These are phyloP conservation scores for Ilex paraguariensis DNA, from an alignment of 305 asterid species.

Conservation along the genomic window DNA sequence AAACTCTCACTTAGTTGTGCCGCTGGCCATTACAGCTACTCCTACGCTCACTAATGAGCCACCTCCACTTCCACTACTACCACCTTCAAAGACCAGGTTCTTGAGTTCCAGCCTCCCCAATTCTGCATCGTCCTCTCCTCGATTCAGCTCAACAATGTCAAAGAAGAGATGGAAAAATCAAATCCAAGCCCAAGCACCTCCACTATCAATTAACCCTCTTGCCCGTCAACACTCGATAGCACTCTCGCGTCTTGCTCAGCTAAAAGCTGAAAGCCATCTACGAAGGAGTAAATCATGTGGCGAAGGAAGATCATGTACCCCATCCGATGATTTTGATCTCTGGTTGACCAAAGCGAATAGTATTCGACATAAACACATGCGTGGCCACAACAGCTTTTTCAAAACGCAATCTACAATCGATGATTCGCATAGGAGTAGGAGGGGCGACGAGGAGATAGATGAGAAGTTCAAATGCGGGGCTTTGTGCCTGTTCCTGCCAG, in stretches of 20 bases:
- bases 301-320: slow-evolving; percentile 52
- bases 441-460: slow-evolving; percentile 6
- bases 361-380: neutral
- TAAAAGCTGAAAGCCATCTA: slow-evolving; percentile 39
- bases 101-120: slow-evolving; percentile 59
- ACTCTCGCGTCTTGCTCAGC: slow-evolving; percentile 56
- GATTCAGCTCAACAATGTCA: slow-evolving; percentile 14
- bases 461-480: slow-evolving; percentile 74
- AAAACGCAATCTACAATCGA: neutral
- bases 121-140: slow-evolving; percentile 49
- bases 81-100: slow-evolving; percentile 27
- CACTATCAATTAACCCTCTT: slow-evolving; percentile 16
- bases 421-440: slow-evolving; percentile 1
- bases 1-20: too few species aligned
- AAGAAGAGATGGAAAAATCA: slow-evolving; percentile 29
- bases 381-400: neutral
- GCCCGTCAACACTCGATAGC: slow-evolving; percentile 63
- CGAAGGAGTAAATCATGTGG: slow-evolving; percentile 82
- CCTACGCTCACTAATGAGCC: neutral
- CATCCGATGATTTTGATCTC: slow-evolving; percentile 57
- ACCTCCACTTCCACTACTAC: slow-evolving; percentile 11
- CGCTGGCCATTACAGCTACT: neutral
- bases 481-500: slow-evolving; percentile 70
- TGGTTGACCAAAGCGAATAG: slow-evolving; percentile 28
- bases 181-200: slow-evolving; percentile 21